These are phyloP conservation scores for Centrapalus pauciflorus DNA, from an alignment of 129 eudicot species.

Conservation along the genomic window DNA sequence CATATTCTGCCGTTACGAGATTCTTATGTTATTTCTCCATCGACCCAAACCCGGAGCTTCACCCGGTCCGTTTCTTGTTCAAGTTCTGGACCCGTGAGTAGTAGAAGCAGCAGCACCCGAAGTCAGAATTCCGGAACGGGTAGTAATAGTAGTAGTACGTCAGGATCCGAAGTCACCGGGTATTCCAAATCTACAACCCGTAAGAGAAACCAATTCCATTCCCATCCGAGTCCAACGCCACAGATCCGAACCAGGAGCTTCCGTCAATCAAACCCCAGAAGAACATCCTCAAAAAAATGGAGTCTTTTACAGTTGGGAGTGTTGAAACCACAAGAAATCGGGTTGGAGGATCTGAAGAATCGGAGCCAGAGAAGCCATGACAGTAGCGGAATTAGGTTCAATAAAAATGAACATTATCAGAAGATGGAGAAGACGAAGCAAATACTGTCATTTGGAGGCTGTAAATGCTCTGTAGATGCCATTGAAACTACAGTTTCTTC, in stretches of 20 bases:
- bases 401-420: background rate
- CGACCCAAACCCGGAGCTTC: slow-evolving; percentile 10
- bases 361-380: slow-evolving; percentile 41
- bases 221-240: slow-evolving; percentile 79
- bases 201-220: slow-evolving; percentile 49
- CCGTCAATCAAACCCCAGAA: slow-evolving; percentile 6
- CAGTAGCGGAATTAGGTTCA: slow-evolving; percentile 14
- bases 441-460: slow-evolving; percentile 34
- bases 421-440: slow-evolving; percentile 16
- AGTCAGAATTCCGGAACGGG: slow-evolving; percentile 42
- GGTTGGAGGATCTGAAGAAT: slow-evolving; percentile 37
- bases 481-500: slow-evolving; percentile 27
- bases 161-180: slow-evolving; percentile 14
- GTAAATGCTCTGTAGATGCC: slow-evolving; percentile 47
- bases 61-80: slow-evolving; percentile 16
- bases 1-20: slow-evolving; percentile 67
- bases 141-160: slow-evolving; percentile 28
- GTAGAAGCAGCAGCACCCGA: slow-evolving; percentile 29
- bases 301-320: slow-evolving; percentile 54
- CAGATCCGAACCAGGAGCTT: slow-evolving; percentile 31
- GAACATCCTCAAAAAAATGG: slow-evolving; percentile 42
- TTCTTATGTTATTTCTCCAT: slow-evolving; percentile 40
- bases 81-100: slow-evolving; percentile 45
- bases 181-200: slow-evolving; percentile 26
- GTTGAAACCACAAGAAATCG: slow-evolving; percentile 54